These are phyloP conservation scores for Cordyceps javanica DNA, from an alignment of 2,329 filamentous ascomycete genomes.

Conservation along the genomic window DNA sequence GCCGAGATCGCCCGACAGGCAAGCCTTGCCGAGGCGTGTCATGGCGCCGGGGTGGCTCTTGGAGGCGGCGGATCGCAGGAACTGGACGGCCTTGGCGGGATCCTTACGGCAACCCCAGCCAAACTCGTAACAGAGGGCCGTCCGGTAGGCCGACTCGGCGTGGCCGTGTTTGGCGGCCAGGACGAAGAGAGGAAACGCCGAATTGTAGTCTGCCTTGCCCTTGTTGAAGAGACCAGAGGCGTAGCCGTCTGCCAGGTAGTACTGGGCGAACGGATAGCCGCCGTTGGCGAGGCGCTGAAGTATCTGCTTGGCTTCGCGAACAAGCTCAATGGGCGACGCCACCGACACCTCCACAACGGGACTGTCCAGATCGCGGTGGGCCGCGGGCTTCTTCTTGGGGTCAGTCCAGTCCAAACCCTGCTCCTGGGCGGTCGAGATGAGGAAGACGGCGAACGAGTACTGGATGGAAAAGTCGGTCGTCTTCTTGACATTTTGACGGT, in stretches of 20 bases:
- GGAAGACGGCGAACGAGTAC: constrained; percentile 93
- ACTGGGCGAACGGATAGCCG: constrained; percentile 94
- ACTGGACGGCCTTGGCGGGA: constrained; percentile 86
- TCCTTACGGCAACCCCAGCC: constrained; percentile 94
- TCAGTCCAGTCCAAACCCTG: constrained; percentile 53
- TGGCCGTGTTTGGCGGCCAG: constrained; percentile 95
- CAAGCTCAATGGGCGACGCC: constrained; percentile 58
- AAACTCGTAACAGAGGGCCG: constrained; percentile 94
- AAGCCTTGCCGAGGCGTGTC: constrained; percentile 85
- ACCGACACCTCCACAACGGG: constrained; percentile 40
- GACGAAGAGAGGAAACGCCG: constrained; percentile 87
- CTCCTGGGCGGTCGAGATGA: constrained; percentile 84
- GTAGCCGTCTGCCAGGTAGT: constrained; percentile 92
- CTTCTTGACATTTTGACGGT: constrained; percentile 94
- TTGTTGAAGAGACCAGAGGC: constrained; percentile 94
- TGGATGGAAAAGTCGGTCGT: constrained; percentile 85
- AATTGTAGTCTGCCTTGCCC: constrained; percentile 84
- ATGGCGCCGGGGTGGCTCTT: constrained; percentile 96
- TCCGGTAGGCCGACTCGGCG: constrained; percentile 89
- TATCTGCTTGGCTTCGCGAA: constrained; percentile 84
- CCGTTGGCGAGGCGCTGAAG: constrained; percentile 78
- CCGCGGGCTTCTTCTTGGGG: constrained; percentile 38
- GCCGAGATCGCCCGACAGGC: constrained; percentile 82
- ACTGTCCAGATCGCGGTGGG: constrained; percentile 41
- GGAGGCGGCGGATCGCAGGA: constrained; percentile 80